Evolutionary conservation across 179 eudicot species (phyloP).

Genomic region (Spergularia azorica): DNA sequence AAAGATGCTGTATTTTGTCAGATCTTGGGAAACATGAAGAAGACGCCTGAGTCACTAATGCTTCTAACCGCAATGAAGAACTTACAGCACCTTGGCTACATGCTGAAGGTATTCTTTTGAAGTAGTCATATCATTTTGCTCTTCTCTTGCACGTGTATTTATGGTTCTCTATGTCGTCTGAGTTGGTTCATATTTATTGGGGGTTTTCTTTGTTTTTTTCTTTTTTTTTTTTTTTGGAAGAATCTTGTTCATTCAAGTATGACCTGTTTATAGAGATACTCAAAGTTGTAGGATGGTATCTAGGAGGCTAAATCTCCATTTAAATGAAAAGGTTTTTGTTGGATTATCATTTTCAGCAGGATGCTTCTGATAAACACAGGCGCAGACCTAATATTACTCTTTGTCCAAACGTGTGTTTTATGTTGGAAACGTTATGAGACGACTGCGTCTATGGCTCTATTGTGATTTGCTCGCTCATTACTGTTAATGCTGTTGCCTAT

Average conservation of each 20-base stretch:
- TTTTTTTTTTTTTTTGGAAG: too few relatives aligned
- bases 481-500: too few relatives aligned
- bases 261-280: not conserved
- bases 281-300: conserved; percentile 1
- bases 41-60: conserved; percentile 70
- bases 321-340: too few relatives aligned
- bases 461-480: too few relatives aligned
- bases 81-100: conserved; percentile 65
- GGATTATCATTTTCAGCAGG: not conserved
- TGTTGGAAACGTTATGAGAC: too few relatives aligned
- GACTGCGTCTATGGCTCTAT: too few relatives aligned
- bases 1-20: conserved; percentile 29
- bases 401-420: too few relatives aligned
- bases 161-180: not conserved
- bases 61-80: conserved; percentile 77
- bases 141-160: conserved; percentile 9
- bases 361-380: too few relatives aligned
- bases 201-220: not conserved
- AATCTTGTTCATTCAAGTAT: not conserved
- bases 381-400: too few relatives aligned
- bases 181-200: not conserved
- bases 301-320: not conserved
- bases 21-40: conserved; percentile 76
- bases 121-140: not conserved
- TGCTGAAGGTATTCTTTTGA: conserved; percentile 56